Percentiles rank a stretch among this genome's conserved stretches.
These are phyloP conservation scores for Hortiboletus campestris DNA, from an alignment of 768 basidiomycete genomes.

Conservation along the genomic window DNA sequence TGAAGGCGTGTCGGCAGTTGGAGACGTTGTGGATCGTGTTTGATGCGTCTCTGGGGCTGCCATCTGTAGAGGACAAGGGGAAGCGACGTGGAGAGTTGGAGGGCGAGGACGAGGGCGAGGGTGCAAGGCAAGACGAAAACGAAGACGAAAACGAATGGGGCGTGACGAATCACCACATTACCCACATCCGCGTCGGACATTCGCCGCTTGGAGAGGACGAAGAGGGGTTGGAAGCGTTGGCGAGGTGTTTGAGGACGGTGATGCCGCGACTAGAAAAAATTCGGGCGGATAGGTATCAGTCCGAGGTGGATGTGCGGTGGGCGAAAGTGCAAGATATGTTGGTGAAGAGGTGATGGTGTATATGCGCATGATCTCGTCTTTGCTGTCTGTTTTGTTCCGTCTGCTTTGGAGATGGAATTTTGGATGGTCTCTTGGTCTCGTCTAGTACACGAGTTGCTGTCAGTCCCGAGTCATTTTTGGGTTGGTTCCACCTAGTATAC, in stretches of 20 bases:
- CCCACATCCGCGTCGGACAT: constrained; percentile 19
- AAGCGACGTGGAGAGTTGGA: not conserved
- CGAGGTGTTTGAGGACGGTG: constrained; percentile 15
- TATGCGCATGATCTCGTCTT: not conserved
- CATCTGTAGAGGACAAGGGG: not conserved
- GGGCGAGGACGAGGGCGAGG: not conserved
- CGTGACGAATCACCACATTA: constrained; percentile 18
- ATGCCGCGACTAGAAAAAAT: constrained; percentile 27
- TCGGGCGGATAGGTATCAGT: constrained; percentile 9
- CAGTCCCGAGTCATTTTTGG: no score
- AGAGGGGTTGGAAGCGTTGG: constrained; percentile 1
- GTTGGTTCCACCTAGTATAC: no score
- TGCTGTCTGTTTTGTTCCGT: not conserved
- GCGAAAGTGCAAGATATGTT: constrained; percentile 10
- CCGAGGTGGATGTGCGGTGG: constrained; percentile 16
- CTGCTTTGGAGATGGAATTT: no score
- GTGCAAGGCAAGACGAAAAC: not conserved
- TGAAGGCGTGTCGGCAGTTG: constrained; percentile 19
- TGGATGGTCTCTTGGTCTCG: no score
- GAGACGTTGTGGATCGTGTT: constrained; percentile 22
- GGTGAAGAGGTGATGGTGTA: not conserved
- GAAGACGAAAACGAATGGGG: constrained; percentile 8
- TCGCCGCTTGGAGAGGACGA: constrained; percentile 21
- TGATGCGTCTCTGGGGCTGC: constrained; percentile 14
- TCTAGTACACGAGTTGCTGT: no score